Evolutionary conservation across 2,329 filamentous ascomycete genomes (phyloP), one percentile per base, ranked within the genome.

Genomic region (Coleophoma eucalyptorum): DNA sequence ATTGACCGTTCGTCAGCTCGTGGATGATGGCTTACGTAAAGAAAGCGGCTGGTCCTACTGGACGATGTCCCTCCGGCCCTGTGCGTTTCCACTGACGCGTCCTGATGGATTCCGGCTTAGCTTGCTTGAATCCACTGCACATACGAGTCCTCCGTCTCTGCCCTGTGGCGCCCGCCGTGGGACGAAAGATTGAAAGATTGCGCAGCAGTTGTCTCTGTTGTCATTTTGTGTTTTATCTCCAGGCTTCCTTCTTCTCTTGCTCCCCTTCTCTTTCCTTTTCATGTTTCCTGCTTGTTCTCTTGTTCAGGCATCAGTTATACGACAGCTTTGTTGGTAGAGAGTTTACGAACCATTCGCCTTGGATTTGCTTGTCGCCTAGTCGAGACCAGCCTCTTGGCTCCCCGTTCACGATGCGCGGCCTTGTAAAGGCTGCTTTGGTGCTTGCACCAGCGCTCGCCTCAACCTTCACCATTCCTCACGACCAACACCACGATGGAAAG

Each of bases 391-490:
- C 4, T 31, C 38, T 19, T 42, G 18, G 37, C 35, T 37, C 26
- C 12, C 40, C 38, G 44, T 26, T 46, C 49, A 55, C 47, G 41
- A 67, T 68, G 65, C 62, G 58, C 47, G 55, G 64, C 60, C 58
- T 67, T 53, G 43, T 60, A 31, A 59, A 59, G 55, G 62, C 62
- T 49, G 55, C 56, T 50, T 52, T 62, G 43, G 52, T 65, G 53
- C 56, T 67, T 51, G 55, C 58, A 38, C 60, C 62, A 33, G 56
- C 58, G 44, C 53, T 61, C 31, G 59, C 56, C 52, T 54, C 57
- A 33, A 59, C 60, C 19, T 51, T 62, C 6, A 52, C 58, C 16
- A 50, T 62, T 16, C 60, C 61, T 21, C 48, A 55, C 2, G 35
- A 42, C 41, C 35, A 49, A 42, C 32, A 38, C 32, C 35, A 52